phyloP scores from a whole-genome alignment of 176 grass and related monocot species.

The Lolium perenne region DNA sequence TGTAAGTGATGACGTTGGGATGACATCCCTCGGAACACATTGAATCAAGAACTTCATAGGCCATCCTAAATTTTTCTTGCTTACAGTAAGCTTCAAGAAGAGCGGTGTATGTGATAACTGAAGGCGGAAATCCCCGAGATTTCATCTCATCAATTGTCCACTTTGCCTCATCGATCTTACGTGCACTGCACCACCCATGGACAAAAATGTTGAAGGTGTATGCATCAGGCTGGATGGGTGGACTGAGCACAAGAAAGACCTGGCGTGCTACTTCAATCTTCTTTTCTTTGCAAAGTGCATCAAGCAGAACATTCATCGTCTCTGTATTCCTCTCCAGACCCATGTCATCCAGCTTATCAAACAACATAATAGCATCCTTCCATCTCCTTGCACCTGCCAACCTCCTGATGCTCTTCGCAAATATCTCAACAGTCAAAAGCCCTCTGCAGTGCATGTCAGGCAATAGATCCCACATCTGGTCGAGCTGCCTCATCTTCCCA shows the following conservation, averaged over 20 bases:
- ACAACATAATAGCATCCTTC: slow-evolving; percentile 66
- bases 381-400: slow-evolving; percentile 74
- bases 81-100: slow-evolving; percentile 83
- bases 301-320: slow-evolving; percentile 83
- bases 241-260: slow-evolving; percentile 59
- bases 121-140: slow-evolving; percentile 52
- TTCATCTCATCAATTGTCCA: slow-evolving; percentile 85
- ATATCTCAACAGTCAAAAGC: slow-evolving; percentile 58
- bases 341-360: slow-evolving; percentile 74
- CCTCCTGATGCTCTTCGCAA: slow-evolving; percentile 83
- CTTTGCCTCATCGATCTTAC: slow-evolving; percentile 75
- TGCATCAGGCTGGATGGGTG: slow-evolving; percentile 59
- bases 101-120: slow-evolving; percentile 78
- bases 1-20: slow-evolving; percentile 86
- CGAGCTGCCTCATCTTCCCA: slow-evolving; percentile 83
- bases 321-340: slow-evolving; percentile 67
- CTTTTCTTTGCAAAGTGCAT: slow-evolving; percentile 86
- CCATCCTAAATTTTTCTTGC: slow-evolving; percentile 62
- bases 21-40: slow-evolving; percentile 69
- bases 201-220: slow-evolving; percentile 90
- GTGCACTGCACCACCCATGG: slow-evolving; percentile 79
- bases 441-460: slow-evolving; percentile 59
- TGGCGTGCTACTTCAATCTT: slow-evolving; percentile 70
- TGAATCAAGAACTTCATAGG: slow-evolving; percentile 78
- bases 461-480: slow-evolving; percentile 77